phyloP scores from a whole-genome alignment of 257 asterid species.

The Plantago major region DNA sequence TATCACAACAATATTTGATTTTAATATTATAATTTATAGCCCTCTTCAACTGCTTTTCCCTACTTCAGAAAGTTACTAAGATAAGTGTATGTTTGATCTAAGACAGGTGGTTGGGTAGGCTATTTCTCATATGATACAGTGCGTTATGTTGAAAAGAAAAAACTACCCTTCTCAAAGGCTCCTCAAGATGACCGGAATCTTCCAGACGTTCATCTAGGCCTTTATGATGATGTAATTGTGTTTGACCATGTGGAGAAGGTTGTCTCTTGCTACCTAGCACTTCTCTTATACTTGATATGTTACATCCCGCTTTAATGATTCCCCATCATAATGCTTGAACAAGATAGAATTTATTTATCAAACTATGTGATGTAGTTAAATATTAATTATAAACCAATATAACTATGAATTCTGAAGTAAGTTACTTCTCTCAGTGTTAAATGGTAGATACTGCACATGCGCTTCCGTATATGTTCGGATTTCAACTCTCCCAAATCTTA shows the following conservation, averaged over 20 bases:
- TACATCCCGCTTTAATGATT: no score
- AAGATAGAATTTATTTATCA: no score
- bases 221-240: constrained; percentile 88
- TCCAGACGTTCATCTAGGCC: constrained; percentile 94
- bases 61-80: background rate
- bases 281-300: no score
- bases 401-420: no score
- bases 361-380: no score
- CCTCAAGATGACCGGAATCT: constrained; percentile 87
- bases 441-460: background rate
- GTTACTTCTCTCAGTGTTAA: background rate
- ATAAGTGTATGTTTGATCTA: constrained; percentile 20
- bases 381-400: no score
- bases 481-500: background rate
- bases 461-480: background rate
- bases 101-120: constrained; percentile 99
- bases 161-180: constrained; percentile 79
- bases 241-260: constrained; percentile 99
- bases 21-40: background rate
- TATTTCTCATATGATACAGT: constrained; percentile 92
- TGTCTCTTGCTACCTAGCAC: constrained; percentile 15
- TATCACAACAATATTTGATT: background rate
- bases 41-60: background rate
- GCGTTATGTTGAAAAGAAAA: constrained; percentile 90
- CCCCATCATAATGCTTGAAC: no score